A percentile compares a stretch with the other conserved stretches of the same genome.
phyloP scores from a whole-genome alignment of 768 basidiomycete species.

The Leccinum rimulosum region DNA sequence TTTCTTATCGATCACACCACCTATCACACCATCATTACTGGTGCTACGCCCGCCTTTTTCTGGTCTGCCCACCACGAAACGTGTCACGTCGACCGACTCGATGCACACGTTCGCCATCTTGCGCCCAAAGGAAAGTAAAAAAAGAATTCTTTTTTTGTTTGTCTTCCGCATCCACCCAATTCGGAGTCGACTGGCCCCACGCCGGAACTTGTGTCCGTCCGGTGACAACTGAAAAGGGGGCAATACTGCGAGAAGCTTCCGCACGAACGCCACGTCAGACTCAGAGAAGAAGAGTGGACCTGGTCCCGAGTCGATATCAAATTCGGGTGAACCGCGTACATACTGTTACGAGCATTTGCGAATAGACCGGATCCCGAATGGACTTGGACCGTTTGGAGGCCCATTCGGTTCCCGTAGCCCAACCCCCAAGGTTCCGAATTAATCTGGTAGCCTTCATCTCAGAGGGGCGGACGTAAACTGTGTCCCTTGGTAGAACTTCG shows the following conservation, averaged over 20 bases:
- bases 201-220: constrained; percentile 13
- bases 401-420: background rate
- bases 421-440: background rate
- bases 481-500: background rate
- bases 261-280: background rate
- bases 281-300: background rate
- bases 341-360: background rate
- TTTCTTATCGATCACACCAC: background rate
- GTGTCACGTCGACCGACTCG: constrained; percentile 21
- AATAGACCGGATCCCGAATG: background rate
- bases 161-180: background rate
- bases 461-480: background rate
- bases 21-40: background rate
- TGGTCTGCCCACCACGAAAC: constrained; percentile 10
- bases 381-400: background rate
- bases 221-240: background rate
- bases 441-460: background rate
- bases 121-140: background rate
- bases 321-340: background rate
- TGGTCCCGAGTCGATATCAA: constrained; percentile 1
- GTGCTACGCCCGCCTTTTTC: constrained; percentile 3
- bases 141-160: background rate
- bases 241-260: background rate
- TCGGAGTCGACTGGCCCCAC: background rate
- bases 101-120: constrained; percentile 1